Percentiles rank a stretch among this genome's conserved stretches.
Conservation (phyloP, 768 basidiomycete species). For the Leccinum fibrillosum region DNA sequence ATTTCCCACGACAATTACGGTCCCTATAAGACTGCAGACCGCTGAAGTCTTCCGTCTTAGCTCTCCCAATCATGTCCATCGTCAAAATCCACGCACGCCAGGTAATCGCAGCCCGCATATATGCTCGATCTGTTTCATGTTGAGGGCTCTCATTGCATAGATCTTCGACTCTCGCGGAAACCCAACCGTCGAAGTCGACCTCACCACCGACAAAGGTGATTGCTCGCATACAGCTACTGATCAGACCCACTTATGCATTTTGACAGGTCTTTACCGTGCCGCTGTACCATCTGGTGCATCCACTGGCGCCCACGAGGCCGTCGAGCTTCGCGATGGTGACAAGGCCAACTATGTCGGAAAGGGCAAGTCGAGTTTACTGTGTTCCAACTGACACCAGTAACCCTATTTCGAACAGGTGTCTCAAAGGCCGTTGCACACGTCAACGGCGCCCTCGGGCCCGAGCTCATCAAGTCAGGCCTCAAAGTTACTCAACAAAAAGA, state of each 20-base stretch:
- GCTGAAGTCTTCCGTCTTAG: constrained; percentile 11
- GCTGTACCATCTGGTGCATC: constrained; percentile 98
- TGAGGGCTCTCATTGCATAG: constrained; percentile 40
- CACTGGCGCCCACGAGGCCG: constrained; percentile 96
- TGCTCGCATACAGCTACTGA: constrained; percentile 3
- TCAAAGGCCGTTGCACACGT: constrained; percentile 91
- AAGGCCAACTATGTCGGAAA: constrained; percentile 93
- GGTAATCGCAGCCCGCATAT: constrained; percentile 41
- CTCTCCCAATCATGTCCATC: constrained; percentile 74
- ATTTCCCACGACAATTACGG: constrained; percentile 29
- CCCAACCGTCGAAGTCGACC: constrained; percentile 94
- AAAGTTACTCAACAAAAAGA: constrained; percentile 90
- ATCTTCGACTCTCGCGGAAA: constrained; percentile 99
- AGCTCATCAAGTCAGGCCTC: constrained; percentile 79
- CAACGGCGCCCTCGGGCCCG: constrained; percentile 87
- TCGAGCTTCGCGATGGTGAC: constrained; percentile 97
- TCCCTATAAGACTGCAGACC: constrained; percentile 23
- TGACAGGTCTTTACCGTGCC: constrained; percentile 84
- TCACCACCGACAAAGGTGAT: constrained; percentile 83
- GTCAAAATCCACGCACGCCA: constrained; percentile 90
- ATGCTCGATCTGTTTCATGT: not conserved
- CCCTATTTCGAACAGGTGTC: constrained; percentile 59
- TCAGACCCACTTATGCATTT: constrained; percentile 13
- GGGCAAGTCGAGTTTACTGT: constrained; percentile 47
- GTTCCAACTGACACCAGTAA: not conserved